These are phyloP conservation scores for Thymus mandschuricus DNA, from an alignment of 257 asterid genomes.

Conservation along the genomic window DNA sequence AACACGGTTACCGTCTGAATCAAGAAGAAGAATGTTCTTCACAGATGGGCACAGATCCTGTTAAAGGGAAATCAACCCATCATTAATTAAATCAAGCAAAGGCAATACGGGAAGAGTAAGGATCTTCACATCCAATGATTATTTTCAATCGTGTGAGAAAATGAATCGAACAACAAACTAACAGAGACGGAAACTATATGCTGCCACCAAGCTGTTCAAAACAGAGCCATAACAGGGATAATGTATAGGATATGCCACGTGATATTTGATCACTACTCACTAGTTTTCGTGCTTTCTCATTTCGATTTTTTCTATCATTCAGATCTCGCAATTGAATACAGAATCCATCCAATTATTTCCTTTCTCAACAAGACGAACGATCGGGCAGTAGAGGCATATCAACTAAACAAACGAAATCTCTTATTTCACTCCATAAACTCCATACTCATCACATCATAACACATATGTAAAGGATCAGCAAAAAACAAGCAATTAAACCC, in stretches of 20 bases:
- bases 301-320: background rate
- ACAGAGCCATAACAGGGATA: background rate
- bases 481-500: background rate
- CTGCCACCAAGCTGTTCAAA: background rate
- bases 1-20: slow-evolving; percentile 78
- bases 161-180: background rate
- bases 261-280: background rate
- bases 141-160: background rate
- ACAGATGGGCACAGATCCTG: slow-evolving; percentile 72
- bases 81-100: slow-evolving; percentile 4
- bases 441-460: background rate
- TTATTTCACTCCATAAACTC: background rate
- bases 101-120: background rate
- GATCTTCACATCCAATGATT: background rate
- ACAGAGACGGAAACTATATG: background rate
- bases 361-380: background rate
- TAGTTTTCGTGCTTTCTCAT: background rate
- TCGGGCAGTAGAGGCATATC: background rate
- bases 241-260: background rate
- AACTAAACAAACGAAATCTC: background rate
- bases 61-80: slow-evolving; percentile 30
- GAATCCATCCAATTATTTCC: background rate
- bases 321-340: slow-evolving; percentile 1
- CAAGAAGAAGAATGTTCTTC: slow-evolving; percentile 77
- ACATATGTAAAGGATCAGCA: background rate